These are phyloP conservation scores for Narthecium ossifragum DNA, from an alignment of 106 monocot species.

Conservation along the genomic window DNA sequence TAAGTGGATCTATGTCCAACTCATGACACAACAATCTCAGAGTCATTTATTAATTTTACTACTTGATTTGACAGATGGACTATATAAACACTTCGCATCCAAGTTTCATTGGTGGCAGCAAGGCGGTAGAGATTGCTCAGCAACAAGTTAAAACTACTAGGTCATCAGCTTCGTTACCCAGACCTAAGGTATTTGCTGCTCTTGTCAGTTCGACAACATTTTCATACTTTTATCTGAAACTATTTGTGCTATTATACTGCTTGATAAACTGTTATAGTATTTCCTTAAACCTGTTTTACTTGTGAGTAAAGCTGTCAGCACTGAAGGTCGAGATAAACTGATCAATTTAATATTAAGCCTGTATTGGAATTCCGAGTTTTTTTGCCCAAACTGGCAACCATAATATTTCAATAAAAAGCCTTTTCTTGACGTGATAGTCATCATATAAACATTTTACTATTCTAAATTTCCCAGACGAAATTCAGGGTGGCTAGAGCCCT, in stretches of 20 bases:
- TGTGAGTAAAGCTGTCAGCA: too few relatives aligned
- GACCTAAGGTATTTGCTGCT: constrained; percentile 39
- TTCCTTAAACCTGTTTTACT: neutral
- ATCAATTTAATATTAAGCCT: too few relatives aligned
- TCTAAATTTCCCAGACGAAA: too few relatives aligned
- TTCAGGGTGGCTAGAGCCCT: too few relatives aligned
- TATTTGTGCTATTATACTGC: neutral
- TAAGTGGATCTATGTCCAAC: too few relatives aligned
- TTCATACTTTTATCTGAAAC: neutral
- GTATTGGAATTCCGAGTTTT: neutral
- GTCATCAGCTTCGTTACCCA: constrained; percentile 15
- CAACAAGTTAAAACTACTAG: constrained; percentile 46
- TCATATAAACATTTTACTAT: too few relatives aligned
- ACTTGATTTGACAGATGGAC: constrained; percentile 58
- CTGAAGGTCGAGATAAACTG: too few relatives aligned
- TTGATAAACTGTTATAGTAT: neutral
- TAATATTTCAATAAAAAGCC: too few relatives aligned
- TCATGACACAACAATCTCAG: too few relatives aligned
- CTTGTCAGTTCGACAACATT: too few relatives aligned
- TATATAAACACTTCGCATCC: constrained; percentile 96
- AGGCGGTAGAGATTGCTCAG: constrained; percentile 72
- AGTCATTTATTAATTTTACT: constrained; percentile 1
- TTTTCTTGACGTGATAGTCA: too few relatives aligned
- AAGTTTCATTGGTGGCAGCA: constrained; percentile 80
- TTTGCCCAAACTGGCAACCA: too few relatives aligned